These are phyloP conservation scores for Gymnopus androsaceus DNA, from an alignment of 1,284 basidiomycete species.

Conservation along the genomic window DNA sequence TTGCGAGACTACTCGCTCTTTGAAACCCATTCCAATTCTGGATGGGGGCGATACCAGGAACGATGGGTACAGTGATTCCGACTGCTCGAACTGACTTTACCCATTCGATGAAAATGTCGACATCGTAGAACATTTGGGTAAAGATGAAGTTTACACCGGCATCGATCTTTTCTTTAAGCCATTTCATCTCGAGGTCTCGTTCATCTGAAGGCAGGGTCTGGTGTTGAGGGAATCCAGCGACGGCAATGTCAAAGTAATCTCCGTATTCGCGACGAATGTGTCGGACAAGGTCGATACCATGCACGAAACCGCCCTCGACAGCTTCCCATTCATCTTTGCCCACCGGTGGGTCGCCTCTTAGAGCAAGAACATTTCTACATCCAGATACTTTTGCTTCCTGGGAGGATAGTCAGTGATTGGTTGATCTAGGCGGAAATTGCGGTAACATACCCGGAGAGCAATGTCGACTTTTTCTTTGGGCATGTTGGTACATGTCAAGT, in stretches of 20 bases:
- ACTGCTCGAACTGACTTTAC: constrained; percentile 80
- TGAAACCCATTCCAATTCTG: constrained; percentile 98
- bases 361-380: constrained; percentile 93
- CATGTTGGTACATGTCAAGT: constrained; percentile 99
- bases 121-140: constrained; percentile 96
- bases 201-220: constrained; percentile 69
- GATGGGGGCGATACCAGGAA: constrained; percentile 96
- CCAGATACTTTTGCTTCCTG: constrained; percentile 91
- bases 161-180: constrained; percentile 86
- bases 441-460: constrained; percentile 77
- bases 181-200: constrained; percentile 81
- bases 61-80: constrained; percentile 92
- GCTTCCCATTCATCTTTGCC: constrained; percentile 92
- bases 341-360: constrained; percentile 90
- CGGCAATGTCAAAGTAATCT: constrained; percentile 93
- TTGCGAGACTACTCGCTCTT: constrained; percentile 88
- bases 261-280: constrained; percentile 83
- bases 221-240: constrained; percentile 88
- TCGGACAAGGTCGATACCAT: constrained; percentile 88
- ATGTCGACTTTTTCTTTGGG: constrained; percentile 91
- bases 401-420: constrained; percentile 22
- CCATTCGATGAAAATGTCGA: constrained; percentile 84
- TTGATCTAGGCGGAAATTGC: constrained; percentile 9
- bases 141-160: constrained; percentile 90
- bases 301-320: constrained; percentile 84